Evolutionary conservation across 192 early-diverging fungal genomes (phyloP), one percentile per base, ranked within the genome.

Genomic region (Backusella psychrophila): DNA sequence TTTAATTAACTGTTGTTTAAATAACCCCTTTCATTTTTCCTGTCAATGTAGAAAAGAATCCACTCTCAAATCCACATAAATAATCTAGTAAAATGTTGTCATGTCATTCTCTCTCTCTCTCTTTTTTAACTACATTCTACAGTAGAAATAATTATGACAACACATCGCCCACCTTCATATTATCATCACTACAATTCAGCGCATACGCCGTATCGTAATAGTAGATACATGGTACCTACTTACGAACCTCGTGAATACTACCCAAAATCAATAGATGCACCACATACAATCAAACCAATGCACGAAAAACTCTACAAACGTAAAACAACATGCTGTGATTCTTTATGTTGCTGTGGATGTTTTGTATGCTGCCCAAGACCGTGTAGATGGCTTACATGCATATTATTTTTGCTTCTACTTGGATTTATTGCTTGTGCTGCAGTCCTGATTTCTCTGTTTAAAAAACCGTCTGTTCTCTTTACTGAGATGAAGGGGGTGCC

Each of bases 391-490:
- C 59, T 77, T 31, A 81, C 82, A 38, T 87, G 86, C 68, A 53
- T 80, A 17, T 75, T 84, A 19, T 65, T 87, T 15, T 36, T 87
- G 9, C 38, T 87, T 23, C 65, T 87, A 11, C 4, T 85, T 39
- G 68, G 65, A 11, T 80, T 87, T 39, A 81, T 80, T 66, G 83
- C 76, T 6, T 46, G 80, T 41, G 80, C 74, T 2, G 80, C 81
- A 36, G 86, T 85, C 14, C n/a, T 87, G 56, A 65, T 79, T 17
- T 80, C 78, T 6, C 72, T 85, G 0, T 87, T 87, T 77, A 85
- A 87, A 66, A 44, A 80, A 72, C 86, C 86, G 23, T 33, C 41
- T 17, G 68, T 81, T 14, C 38, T 63, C 7, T 82, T 82, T 39
- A 31, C 72, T 17, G 81, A 78, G 0, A 73, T 78, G 14, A 15